phyloP scores from a whole-genome alignment of 495 filamentous ascomycete genomes.

The Daldinia decipiens region DNA sequence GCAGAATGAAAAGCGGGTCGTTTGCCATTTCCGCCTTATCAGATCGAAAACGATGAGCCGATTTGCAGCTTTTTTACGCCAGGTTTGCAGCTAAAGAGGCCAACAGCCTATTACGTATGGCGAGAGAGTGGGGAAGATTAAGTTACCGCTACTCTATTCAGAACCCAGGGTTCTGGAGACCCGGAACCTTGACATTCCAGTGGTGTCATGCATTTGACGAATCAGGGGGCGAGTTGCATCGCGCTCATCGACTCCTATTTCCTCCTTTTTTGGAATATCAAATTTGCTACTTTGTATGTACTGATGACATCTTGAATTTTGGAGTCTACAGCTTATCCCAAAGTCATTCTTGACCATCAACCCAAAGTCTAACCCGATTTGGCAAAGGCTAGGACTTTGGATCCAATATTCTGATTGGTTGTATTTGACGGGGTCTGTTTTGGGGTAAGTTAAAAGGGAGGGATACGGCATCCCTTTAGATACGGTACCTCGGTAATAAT shows the following conservation, averaged over 20 bases:
- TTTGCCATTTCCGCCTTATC: conserved; percentile 36
- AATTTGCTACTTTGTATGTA: conserved; percentile 21
- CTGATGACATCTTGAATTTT: conserved; percentile 22
- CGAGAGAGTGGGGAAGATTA: conserved; percentile 1
- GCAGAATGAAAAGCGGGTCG: conserved; percentile 38
- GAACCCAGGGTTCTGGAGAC: conserved; percentile 36
- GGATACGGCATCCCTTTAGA: too few relatives aligned
- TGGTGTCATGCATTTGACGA: conserved; percentile 37
- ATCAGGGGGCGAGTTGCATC: conserved; percentile 26
- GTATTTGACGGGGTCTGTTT: too few relatives aligned
- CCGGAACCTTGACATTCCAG: conserved; percentile 38
- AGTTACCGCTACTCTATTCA: conserved; percentile 15
- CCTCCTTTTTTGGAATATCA: conserved; percentile 19
- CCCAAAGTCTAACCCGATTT: too few relatives aligned
- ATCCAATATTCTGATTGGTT: too few relatives aligned
- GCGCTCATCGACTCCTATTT: conserved; percentile 27
- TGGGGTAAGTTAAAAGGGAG: too few relatives aligned
- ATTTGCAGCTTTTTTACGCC: conserved; percentile 23
- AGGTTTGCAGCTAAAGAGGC: conserved; percentile 29
- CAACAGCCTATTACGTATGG: conserved; percentile 25
- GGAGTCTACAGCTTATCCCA: too few relatives aligned
- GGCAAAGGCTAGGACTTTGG: too few relatives aligned
- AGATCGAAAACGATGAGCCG: conserved; percentile 41
- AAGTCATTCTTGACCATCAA: too few relatives aligned
- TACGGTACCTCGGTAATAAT: too few relatives aligned